Base-by-base conservation (phyloP, 106 monocot genomes). In the Dendrobium chrysotoxum region DNA sequence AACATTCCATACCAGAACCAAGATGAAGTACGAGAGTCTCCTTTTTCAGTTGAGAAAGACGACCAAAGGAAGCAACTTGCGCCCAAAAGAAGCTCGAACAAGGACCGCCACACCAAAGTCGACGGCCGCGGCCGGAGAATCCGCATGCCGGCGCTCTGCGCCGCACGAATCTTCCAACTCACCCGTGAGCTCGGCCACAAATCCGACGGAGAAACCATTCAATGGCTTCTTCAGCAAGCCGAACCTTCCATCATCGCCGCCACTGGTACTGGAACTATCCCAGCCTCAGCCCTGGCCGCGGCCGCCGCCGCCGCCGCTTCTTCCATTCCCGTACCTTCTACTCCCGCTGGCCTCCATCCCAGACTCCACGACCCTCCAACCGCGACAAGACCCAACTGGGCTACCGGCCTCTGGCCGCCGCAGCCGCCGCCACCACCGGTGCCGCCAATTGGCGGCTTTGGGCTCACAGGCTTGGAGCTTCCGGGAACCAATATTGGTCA, bases 31-130 rank as follows among this genome's bases (percentile, higher is more conserved):
- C 16, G 35, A 18, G 72, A 72, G 3, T 40, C 16, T 7, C 10
- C 35, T 20, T 15, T 26, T 18, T 11, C 31, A 40, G 31, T 5
- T 35, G 72, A 72, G 39, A 72, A 72, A 40, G 72, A 72, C 5
- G 42, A 75, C 18, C 78, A 65, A 68, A 72, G 77, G 42, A 79
- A 81, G 80, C 85, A 85, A 47, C 87, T 89, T 15, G 85, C 87
- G 20, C 87, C 92, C 0, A 87, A 84, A 65, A n/a, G 92, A 75
- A 92, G 82, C 87, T 92, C 92, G 31, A 92, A 92, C 76, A 92
- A 92, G 76, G 92, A 92, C 44, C 78, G 92, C 17, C 92, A 92
- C 87, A 89, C 89, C 81, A 92, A 92, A 78, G 92, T 92, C 39
- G 91, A 92, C 38, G 91, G 91, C 16, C 81, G 91, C 28, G 92